A percentile compares a stretch with the other conserved stretches of the same genome.
These are phyloP conservation scores for Penstemon barbatus DNA, from an alignment of 257 asterid species.

Conservation along the genomic window DNA sequence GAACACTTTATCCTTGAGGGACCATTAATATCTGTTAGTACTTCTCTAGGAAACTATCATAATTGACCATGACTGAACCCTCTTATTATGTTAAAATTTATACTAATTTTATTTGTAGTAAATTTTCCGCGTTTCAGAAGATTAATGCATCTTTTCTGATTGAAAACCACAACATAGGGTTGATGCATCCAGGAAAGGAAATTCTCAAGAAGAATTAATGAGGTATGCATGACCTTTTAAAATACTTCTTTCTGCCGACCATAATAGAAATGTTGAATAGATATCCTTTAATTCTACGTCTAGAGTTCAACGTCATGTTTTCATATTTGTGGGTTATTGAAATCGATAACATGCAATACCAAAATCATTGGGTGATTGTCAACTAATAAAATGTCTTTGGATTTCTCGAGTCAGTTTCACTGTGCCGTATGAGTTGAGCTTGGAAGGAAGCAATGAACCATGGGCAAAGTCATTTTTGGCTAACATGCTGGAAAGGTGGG, in stretches of 20 bases:
- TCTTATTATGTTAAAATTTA: constrained; percentile 4
- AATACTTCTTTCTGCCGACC: background rate
- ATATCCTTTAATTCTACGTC: background rate
- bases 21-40: no score
- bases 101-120: background rate
- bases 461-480: constrained; percentile 75
- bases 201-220: constrained; percentile 59
- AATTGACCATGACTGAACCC: background rate
- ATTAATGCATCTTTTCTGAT: constrained; percentile 21
- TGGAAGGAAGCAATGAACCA: constrained; percentile 57
- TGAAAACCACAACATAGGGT: constrained; percentile 37
- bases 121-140: constrained; percentile 9
- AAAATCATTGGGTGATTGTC: no score
- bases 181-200: constrained; percentile 39
- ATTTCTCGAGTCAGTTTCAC: constrained; percentile 49
- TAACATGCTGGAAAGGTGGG: constrained; percentile 40
- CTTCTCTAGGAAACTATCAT: no score
- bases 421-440: constrained; percentile 76
- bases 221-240: constrained; percentile 49
- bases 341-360: background rate
- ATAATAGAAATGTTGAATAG: constrained; percentile 7
- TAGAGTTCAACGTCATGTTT: background rate
- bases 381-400: no score
- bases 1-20: no score
- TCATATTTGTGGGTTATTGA: background rate